Evolutionary conservation across 805 yeast species (phyloP), one percentile per base, ranked within the genome.

Genomic region (Pichia cephalocereana): DNA sequence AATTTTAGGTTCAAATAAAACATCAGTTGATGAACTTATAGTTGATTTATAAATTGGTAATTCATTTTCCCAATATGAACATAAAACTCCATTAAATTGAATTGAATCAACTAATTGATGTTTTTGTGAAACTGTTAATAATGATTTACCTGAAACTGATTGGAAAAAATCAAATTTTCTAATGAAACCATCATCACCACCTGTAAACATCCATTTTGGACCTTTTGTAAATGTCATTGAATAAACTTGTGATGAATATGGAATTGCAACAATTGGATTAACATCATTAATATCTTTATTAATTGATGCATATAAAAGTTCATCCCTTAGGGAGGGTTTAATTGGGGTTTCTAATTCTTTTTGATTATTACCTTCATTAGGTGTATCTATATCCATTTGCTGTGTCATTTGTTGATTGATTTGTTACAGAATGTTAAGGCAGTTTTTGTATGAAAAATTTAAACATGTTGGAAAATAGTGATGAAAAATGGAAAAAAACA

Each of bases 21-120:
- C 28, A n/a, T 17, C 32, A 40, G 18, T 30, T 9, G 41, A 15
- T 8, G 41, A n/a, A 28, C 14, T 40, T 15, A 17, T 37, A 9
- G 19, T 70, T 49, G 72, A 60, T 52, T 69, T 70, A 32, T 71
- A 66, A 48, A 79, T 69, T 0, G 98, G 97, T 58, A 89, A 86
- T 67, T 93, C 98, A 64, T 93, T 93, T 60, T 91, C 98, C 96
- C 97, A 93, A 68, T 88, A 91, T 0, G 93, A 83, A 15, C 75
- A 61, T 6, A 90, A 67, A 6, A 87, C 82, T 8, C 98, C 99
- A 0, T 89, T 93, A 59, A 84, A 83, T 9, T 84, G 76, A 32
- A 93, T 78, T 1, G 93, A 77, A 62, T 93, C 99, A 26, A 88
- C 88, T 44, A 89, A 71, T 44, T 86, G 84, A 64, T 93, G 98